A percentile compares a stretch with the other conserved stretches of the same genome.
These are phyloP conservation scores for Hymenoscyphus fraxineus DNA, from an alignment of 2,329 filamentous ascomycete species.

Conservation along the genomic window DNA sequence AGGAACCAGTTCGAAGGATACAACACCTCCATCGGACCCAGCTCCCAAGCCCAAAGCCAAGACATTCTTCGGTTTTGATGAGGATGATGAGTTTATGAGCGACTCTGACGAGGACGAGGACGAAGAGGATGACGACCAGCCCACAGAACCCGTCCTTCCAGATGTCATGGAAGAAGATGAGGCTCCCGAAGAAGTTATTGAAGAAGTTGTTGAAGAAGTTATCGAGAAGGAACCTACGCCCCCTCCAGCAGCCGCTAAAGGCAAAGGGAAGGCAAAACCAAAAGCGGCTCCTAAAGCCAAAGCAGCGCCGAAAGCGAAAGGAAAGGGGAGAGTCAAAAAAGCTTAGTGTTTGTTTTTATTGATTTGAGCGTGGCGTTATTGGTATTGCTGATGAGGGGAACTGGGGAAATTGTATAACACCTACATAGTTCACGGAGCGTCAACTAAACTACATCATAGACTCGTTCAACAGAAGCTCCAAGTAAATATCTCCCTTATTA, in stretches of 20 bases:
- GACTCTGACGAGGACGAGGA: conserved; percentile 60
- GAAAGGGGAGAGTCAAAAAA: conserved; percentile 29
- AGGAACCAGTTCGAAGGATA: conserved; percentile 38
- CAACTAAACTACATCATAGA: neutral
- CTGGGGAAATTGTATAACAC: neutral
- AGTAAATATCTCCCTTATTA: neutral
- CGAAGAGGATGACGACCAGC: conserved; percentile 27
- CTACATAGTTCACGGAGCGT: neutral
- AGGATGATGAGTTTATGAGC: conserved; percentile 73
- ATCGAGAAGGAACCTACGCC: conserved; percentile 26
- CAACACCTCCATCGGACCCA: conserved; percentile 45
- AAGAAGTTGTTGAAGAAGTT: conserved; percentile 22
- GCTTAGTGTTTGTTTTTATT: neutral
- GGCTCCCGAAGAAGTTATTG: conserved; percentile 17
- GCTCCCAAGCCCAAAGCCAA: conserved; percentile 35
- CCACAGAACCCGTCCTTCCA: conserved; percentile 9
- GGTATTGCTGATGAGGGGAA: neutral
- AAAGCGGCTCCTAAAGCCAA: conserved; percentile 13
- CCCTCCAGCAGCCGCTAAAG: conserved; percentile 16
- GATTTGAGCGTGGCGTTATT: conserved; percentile 21
- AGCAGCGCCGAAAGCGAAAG: conserved; percentile 41
- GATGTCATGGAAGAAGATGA: conserved; percentile 26
- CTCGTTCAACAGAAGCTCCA: neutral
- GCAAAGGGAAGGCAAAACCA: conserved; percentile 16
- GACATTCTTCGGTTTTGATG: conserved; percentile 73